Base-by-base conservation (phyloP, 257 asterid genomes). In the Coffea eugenioides region DNA sequence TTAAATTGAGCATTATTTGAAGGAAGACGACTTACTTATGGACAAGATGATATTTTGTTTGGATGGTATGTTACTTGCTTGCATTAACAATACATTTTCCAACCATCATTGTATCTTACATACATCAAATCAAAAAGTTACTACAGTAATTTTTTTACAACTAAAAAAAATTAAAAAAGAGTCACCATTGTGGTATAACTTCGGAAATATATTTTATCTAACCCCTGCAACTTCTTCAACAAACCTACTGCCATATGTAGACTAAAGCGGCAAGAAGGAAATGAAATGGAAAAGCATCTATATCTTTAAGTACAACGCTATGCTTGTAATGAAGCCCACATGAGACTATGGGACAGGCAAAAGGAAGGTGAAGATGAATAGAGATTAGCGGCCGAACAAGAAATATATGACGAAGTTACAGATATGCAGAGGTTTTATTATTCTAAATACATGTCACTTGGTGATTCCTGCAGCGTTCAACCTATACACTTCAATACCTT, bases 361-460 rank as follows among this genome's bases (percentile, higher is more conserved):
- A 7, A 48, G 23, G n/a, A 39, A 64, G 34, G 46, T 20, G 39
- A 39, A 48, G 52, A 51, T 25, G 41, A 25, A 65, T 31, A 31
- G 16, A 54, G 43, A 59, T 70, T 11, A 59, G 34, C 23, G 36
- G 0, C 41, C 65, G 27, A 57, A 5, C 65, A n/a, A 66, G 25
- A 75, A 78, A 43, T 64, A 21, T 0, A 46, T 39, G 66, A 59
- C 62, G 52, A 64, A 43, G 2, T 57, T 4, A 57, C 49, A 81
- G 66, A 8, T 67, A 2, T 39, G 52, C 39, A 8, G 2, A 64
- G 36, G 41, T 27, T 81, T 81, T 71, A 31, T 31, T 31, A 57
- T 70, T 75, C 16, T 73, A 71, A 48, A 68, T 80, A 82, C 87
- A 84, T 25, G 41, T 62, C 39, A 46, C 71, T 34, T 34, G 16